phyloP scores from a whole-genome alignment of 495 filamentous ascomycete genomes.

The Cladorrhinum samala region DNA sequence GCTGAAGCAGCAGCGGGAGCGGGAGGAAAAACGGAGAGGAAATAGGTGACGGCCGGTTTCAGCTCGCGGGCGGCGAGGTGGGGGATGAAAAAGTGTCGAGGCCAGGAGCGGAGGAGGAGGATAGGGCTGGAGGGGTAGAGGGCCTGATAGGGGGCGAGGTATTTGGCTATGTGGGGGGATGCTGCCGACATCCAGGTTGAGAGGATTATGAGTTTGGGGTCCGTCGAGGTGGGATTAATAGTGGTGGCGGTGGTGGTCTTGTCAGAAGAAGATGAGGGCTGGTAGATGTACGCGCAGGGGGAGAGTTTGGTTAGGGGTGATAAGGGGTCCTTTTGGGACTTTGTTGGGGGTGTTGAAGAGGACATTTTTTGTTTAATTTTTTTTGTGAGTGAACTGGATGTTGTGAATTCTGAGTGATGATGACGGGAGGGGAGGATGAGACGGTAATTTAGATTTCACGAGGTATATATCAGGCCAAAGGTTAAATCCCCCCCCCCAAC shows the following conservation, averaged over 20 bases:
- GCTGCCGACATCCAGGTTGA: slow-evolving; percentile 42
- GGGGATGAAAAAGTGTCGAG: slow-evolving; percentile 24
- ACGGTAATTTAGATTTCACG: too few relatives aligned
- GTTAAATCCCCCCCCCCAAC: too few relatives aligned
- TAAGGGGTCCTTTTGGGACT: slow-evolving; percentile 13
- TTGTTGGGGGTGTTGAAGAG: slow-evolving; percentile 13
- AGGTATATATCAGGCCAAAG: too few relatives aligned
- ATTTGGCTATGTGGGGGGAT: slow-evolving; percentile 41
- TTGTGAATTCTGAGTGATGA: too few relatives aligned
- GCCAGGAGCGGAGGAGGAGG: slow-evolving; percentile 33
- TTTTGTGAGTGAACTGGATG: not conserved
- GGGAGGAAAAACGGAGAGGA: slow-evolving; percentile 17
- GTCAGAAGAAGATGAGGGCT: slow-evolving; percentile 14
- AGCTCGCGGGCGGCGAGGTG: slow-evolving; percentile 8
- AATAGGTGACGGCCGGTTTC: slow-evolving; percentile 13
- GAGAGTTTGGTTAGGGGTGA: slow-evolving; percentile 35
- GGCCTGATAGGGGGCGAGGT: slow-evolving; percentile 34
- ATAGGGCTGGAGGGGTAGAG: slow-evolving; percentile 36
- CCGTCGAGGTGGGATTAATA: not conserved
- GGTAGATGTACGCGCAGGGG: slow-evolving; percentile 31
- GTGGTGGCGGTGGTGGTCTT: not conserved
- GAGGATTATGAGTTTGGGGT: slow-evolving; percentile 36
- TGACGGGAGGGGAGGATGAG: too few relatives aligned
- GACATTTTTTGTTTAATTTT: slow-evolving; percentile 5
- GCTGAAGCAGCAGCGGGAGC: too few relatives aligned